A percentile compares a stretch with the other conserved stretches of the same genome.
These are phyloP conservation scores for Rhizopogon sp. DNA, from an alignment of 768 basidiomycete species.

Conservation along the genomic window DNA sequence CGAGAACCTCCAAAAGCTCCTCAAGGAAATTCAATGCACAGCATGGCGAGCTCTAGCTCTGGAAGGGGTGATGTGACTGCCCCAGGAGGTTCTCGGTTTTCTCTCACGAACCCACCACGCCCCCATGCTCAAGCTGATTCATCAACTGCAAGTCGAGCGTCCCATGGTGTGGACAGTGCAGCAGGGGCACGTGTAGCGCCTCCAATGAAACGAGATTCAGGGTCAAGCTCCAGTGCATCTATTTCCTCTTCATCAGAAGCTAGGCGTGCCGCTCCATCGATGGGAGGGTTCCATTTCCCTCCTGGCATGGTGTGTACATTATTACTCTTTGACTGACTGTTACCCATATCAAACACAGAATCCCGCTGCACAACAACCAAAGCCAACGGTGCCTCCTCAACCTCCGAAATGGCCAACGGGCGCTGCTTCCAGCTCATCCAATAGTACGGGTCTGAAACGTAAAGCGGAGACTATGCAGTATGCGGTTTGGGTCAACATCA, in stretches of 20 bases:
- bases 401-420: conserved; percentile 6
- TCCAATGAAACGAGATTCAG: not conserved
- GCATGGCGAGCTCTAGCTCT: not conserved
- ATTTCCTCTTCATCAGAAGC: conserved; percentile 7
- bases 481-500: conserved; percentile 12
- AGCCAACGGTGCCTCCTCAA: not conserved
- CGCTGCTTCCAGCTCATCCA: conserved; percentile 4
- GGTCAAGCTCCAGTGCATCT: not conserved
- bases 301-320: conserved; percentile 36
- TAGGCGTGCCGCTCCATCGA: conserved; percentile 29
- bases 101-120: not conserved
- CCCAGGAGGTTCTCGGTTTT: not conserved
- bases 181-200: not conserved
- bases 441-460: conserved; percentile 24
- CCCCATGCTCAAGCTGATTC: not conserved
- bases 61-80: not conserved
- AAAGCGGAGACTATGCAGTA: conserved; percentile 29
- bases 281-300: conserved; percentile 48
- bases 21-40: not conserved
- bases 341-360: conserved; percentile 6
- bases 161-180: not conserved
- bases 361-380: conserved; percentile 6
- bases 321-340: not conserved
- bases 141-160: not conserved
- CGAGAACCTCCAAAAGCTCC: not conserved